Evolutionary conservation across 768 basidiomycete genomes (phyloP), one percentile per base, ranked within the genome.

Genomic region (Mycena galopus): DNA sequence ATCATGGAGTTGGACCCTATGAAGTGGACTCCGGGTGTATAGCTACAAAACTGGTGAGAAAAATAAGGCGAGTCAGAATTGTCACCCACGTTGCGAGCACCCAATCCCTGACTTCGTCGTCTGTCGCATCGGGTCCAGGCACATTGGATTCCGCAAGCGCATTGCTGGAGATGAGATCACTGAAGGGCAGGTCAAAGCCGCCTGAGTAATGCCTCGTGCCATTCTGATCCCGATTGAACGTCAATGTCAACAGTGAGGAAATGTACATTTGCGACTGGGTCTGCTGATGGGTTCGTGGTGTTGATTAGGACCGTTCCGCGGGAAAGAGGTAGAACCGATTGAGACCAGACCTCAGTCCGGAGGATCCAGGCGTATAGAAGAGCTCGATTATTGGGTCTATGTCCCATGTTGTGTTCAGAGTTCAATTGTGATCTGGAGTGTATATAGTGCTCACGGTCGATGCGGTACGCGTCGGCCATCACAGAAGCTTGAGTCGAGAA

Each of bases 1-100:
- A 75, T 72, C 74, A 75, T 72, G 0, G 74, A 75, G 60, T 75
- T 72, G 64, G 71, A 69, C 21, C 67, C 74, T 0, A 69, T 39
- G 39, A 72, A 69, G 55, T 75, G 74, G 63, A 69, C 57, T 21
- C 71, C 71, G 10, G 74, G 67, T 23, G 56, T 65, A 19, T 75
- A 75, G 4, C 70, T 71, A 19, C 44, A 37, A 37, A 29, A 35
- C 17, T 5, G 16, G 33, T 51, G 14, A n/a, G 65, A 44, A 59
- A 25, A 59, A 25, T 39, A 16, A 51, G 37, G 1, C 9, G 1
- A 29, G 25, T 1, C 3, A 17, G 8, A 1, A 16, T 39, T 16
- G 39, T 27, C 4, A 25, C 69, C 27, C 4, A 64, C 69, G 69
- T 65, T 19, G 63, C 59, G 39, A 73, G 68, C 3, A 73, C 67